A percentile compares a stretch with the other conserved stretches of the same genome.
These are phyloP conservation scores for Coniochaeta prunicola DNA, from an alignment of 2,329 filamentous ascomycete genomes.

Conservation along the genomic window DNA sequence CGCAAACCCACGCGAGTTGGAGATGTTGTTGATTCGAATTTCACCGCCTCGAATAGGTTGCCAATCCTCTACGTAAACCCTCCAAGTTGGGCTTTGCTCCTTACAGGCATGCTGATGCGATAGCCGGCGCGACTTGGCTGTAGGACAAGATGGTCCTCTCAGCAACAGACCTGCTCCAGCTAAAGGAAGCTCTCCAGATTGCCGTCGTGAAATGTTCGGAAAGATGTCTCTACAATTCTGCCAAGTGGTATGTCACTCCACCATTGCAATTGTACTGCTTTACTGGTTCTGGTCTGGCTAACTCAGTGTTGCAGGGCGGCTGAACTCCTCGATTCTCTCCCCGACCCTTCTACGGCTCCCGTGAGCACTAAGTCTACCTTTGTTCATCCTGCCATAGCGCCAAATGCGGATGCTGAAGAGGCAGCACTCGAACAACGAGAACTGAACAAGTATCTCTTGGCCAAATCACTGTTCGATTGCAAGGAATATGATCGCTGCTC, in stretches of 20 bases:
- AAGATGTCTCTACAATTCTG: constrained; percentile 87
- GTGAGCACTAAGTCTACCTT: constrained; percentile 36
- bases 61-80: not conserved
- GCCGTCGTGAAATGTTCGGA: constrained; percentile 89
- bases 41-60: not conserved
- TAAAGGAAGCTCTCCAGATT: constrained; percentile 71
- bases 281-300: not conserved
- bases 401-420: constrained; percentile 63
- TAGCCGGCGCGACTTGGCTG: not conserved
- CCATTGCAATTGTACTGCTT: not conserved
- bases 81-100: not conserved
- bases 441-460: constrained; percentile 75
- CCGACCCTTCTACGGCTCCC: constrained; percentile 43
- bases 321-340: constrained; percentile 81
- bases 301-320: constrained; percentile 60
- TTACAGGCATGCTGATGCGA: not conserved
- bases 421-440: constrained; percentile 71
- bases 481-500: constrained; percentile 92
- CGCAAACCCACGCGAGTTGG: not conserved
- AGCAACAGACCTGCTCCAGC: constrained; percentile 50
- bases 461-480: constrained; percentile 92
- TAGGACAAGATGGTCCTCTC: constrained; percentile 41
- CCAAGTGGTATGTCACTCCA: constrained; percentile 70
- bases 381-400: constrained; percentile 41
- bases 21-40: not conserved